Conservation (phyloP, 148 eudicot genomes). For the Gaultheria prostrata region DNA sequence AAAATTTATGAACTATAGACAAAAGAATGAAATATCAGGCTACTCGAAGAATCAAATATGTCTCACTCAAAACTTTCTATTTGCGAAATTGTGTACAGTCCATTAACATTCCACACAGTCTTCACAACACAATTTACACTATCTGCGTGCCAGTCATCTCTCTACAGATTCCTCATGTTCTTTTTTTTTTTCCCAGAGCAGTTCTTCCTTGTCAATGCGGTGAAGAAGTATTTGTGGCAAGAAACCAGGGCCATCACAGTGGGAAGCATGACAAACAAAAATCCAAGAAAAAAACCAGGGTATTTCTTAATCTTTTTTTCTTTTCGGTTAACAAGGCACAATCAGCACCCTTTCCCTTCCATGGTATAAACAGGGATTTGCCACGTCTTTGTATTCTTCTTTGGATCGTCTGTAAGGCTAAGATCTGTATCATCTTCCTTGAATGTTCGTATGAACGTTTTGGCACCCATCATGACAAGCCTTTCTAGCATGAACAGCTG, state of each 20-base stretch:
- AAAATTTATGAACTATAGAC: background rate
- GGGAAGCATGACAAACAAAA: background rate
- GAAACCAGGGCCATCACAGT: background rate
- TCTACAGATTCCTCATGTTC: background rate
- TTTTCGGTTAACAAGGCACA: background rate
- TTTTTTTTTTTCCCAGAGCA: background rate
- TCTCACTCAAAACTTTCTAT: background rate
- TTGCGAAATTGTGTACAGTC: background rate
- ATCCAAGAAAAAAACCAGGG: background rate
- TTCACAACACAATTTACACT: background rate
- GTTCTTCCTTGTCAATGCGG: background rate
- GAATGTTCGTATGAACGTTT: constrained; percentile 67
- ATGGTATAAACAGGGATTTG: constrained; percentile 58
- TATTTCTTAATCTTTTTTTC: background rate
- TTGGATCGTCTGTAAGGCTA: constrained; percentile 84
- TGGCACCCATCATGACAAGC: constrained; percentile 84
- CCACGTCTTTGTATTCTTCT: constrained; percentile 81
- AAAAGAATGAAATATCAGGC: background rate
- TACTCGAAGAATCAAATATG: constrained; percentile 1
- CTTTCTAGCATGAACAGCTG: constrained; percentile 93
- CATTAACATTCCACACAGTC: background rate
- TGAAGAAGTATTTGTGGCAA: background rate
- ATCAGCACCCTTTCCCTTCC: constrained; percentile 55
- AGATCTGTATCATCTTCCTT: constrained; percentile 70
- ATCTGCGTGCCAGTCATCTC: background rate